Conservation (phyloP, 805 yeast genomes). For the Yarrowia hollandica region DNA sequence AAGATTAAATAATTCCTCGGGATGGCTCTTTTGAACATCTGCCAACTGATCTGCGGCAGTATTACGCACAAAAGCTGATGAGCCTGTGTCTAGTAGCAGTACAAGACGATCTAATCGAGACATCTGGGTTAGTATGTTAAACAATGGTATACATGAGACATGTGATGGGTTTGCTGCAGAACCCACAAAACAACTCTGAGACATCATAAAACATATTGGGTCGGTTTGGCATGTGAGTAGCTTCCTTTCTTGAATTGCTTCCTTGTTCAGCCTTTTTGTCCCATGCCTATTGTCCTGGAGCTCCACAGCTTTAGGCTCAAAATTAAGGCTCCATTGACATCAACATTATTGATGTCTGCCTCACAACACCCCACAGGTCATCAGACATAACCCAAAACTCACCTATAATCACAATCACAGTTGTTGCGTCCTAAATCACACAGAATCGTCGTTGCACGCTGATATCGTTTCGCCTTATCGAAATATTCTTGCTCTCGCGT, state of each 20-base stretch:
- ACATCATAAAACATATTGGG: no score
- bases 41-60: conserved; percentile 97
- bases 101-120: conserved; percentile 59
- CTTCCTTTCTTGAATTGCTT: no score
- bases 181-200: no score
- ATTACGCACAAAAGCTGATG: conserved; percentile 87
- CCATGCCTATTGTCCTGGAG: not conserved
- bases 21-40: conserved; percentile 90
- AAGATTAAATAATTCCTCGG: conserved; percentile 82
- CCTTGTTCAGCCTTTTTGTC: not conserved
- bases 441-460: conserved; percentile 4
- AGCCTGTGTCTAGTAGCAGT: conserved; percentile 81
- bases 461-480: conserved; percentile 3
- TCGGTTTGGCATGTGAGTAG: no score
- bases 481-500: conserved; percentile 5
- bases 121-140: conserved; percentile 38
- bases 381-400: not conserved
- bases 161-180: not conserved
- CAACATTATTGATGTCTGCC: not conserved
- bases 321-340: conserved; percentile 24
- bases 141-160: not conserved
- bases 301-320: not conserved
- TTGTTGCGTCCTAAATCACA: conserved; percentile 13
- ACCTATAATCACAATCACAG: conserved; percentile 21
- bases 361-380: not conserved